phyloP scores from a whole-genome alignment of 306 rosid species.

The Dalbergia cultrata region DNA sequence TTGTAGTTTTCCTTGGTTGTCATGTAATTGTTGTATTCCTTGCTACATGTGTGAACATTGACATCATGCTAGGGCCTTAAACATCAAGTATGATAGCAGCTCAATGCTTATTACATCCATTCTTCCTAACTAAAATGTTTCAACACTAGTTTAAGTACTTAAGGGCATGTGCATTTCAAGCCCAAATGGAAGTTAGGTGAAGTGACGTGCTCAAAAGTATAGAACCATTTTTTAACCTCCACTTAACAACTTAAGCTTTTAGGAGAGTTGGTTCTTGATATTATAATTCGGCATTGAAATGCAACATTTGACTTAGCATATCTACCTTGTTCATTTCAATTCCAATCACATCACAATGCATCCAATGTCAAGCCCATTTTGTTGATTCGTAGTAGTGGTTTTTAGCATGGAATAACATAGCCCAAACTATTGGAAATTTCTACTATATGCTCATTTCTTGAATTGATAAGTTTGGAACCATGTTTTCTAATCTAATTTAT shows the following conservation, averaged over 20 bases:
- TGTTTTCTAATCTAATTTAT: conserved; percentile 35
- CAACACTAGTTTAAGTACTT: neutral
- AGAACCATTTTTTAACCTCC: neutral
- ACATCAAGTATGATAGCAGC: conserved; percentile 2
- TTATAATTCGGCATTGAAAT: conserved; percentile 18
- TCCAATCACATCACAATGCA: neutral
- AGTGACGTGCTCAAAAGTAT: too few species aligned
- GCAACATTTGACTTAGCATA: conserved; percentile 2
- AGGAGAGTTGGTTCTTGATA: neutral
- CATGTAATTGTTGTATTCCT: neutral
- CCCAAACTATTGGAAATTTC: conserved; percentile 16
- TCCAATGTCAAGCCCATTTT: neutral
- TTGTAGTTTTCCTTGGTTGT: neutral
- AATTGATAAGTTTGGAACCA: conserved; percentile 21
- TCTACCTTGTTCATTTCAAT: conserved; percentile 1
- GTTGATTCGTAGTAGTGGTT: neutral
- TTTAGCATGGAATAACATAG: neutral
- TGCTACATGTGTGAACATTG: neutral
- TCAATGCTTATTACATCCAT: neutral
- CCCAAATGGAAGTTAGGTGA: neutral
- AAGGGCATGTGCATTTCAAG: conserved; percentile 3
- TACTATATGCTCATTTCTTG: conserved; percentile 13
- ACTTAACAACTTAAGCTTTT: neutral
- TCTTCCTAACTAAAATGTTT: neutral
- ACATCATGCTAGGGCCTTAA: neutral